phyloP scores from a whole-genome alignment of 805 yeast genomes.

The Starmera amethionina region DNA sequence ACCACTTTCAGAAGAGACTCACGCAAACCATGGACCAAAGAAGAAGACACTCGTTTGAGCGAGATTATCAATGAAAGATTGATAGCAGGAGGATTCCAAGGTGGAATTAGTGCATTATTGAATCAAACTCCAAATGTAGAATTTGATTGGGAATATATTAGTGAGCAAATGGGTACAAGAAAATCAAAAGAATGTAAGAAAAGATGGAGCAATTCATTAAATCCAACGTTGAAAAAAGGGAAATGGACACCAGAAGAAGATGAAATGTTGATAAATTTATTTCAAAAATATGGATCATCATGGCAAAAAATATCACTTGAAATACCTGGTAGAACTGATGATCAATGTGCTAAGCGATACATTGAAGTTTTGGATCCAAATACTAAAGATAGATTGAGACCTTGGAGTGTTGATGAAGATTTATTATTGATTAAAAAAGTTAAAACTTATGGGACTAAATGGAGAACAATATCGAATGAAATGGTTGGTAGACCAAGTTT shows the following conservation, averaged over 20 bases:
- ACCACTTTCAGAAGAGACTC: constrained; percentile 58
- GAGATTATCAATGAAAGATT: constrained; percentile 29
- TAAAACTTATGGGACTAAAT: constrained; percentile 68
- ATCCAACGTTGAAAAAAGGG: constrained; percentile 75
- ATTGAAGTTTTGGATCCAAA: constrained; percentile 80
- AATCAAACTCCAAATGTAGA: constrained; percentile 16
- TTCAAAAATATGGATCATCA: constrained; percentile 58
- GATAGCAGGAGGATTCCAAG: constrained; percentile 21
- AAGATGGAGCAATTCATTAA: constrained; percentile 79
- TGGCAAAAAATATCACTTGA: constrained; percentile 80
- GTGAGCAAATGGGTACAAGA: constrained; percentile 39
- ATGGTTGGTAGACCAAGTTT: constrained; percentile 77
- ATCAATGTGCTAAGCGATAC: constrained; percentile 89
- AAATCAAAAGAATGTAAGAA: constrained; percentile 79
- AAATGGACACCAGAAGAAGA: constrained; percentile 85
- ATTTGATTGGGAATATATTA: constrained; percentile 56
- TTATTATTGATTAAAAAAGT: constrained; percentile 56
- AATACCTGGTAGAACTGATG: constrained; percentile 83
- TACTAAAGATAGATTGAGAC: constrained; percentile 64
- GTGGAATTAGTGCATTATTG: constrained; percentile 23
- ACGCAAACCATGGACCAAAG: constrained; percentile 65
- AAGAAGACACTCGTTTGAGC: constrained; percentile 56
- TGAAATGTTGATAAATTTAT: constrained; percentile 50
- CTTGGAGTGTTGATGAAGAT: constrained; percentile 79
- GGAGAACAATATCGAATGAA: constrained; percentile 71